Conservation (phyloP, 2,329 filamentous ascomycete genomes). For the Thelonectria olida region DNA sequence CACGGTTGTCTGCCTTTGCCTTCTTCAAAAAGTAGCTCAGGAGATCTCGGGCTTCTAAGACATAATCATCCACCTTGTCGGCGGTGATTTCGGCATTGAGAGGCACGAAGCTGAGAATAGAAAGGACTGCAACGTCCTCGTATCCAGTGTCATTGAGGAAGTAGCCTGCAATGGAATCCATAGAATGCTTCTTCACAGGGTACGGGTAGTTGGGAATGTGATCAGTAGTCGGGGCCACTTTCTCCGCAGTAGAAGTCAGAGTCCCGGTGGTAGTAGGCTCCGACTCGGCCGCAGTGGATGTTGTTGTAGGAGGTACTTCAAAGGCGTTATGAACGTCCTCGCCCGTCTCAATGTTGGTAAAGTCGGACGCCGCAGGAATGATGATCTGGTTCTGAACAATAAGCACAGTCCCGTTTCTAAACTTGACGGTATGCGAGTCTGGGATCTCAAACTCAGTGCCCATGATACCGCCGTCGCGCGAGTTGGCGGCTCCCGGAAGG, state of each 20-base stretch:
- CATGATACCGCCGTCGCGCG: not conserved
- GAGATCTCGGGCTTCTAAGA: not conserved
- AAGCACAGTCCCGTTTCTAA: not conserved
- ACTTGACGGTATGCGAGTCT: conserved; percentile 4
- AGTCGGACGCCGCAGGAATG: not conserved
- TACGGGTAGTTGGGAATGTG: not conserved
- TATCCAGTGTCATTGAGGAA: conserved; percentile 15
- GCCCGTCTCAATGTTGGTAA: conserved; percentile 1
- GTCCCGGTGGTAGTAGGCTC: not conserved
- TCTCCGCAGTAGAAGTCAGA: not conserved
- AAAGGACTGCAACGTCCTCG: conserved; percentile 3
- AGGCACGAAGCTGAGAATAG: conserved; percentile 6
- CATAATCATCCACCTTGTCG: not conserved
- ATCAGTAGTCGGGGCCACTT: not conserved
- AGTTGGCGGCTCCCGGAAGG: not conserved
- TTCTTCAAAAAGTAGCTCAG: not conserved
- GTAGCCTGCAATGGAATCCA: not conserved
- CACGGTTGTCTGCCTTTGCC: conserved; percentile 9
- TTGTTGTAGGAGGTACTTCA: not conserved
- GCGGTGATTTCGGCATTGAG: not conserved
- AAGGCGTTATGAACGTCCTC: conserved; percentile 1
- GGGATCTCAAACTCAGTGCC: conserved; percentile 2
- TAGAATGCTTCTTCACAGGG: not conserved
- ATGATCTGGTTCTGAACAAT: not conserved
- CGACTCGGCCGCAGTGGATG: not conserved